These are phyloP conservation scores for Protomyces macrosporus DNA, from an alignment of 1,139 yeast genomes.

Conservation along the genomic window DNA sequence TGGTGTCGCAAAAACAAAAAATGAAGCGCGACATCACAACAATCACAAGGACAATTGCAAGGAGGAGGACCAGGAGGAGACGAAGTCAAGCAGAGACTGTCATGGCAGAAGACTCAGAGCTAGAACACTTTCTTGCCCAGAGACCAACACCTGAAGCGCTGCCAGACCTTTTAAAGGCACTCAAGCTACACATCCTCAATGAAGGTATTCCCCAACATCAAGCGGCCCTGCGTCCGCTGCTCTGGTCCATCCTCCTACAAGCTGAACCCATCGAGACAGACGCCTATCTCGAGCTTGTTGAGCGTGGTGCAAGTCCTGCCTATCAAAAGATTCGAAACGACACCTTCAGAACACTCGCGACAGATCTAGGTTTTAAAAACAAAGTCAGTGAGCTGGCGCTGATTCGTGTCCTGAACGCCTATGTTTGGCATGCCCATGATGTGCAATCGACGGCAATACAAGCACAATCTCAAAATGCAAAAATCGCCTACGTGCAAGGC, in stretches of 20 bases:
- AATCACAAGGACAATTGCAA: too few species aligned
- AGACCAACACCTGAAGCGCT: neutral
- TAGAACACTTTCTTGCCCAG: constrained; percentile 3
- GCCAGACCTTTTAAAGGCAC: neutral
- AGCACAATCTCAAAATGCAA: constrained; percentile 10
- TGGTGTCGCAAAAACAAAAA: too few species aligned
- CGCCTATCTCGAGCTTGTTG: constrained; percentile 53
- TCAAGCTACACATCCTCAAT: constrained; percentile 21
- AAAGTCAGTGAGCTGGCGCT: constrained; percentile 66
- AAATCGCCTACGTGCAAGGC: constrained; percentile 69
- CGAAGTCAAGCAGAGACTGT: too few species aligned
- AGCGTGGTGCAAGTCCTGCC: constrained; percentile 53
- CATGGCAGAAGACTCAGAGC: constrained; percentile 7
- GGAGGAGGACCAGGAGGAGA: too few species aligned
- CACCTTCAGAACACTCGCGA: constrained; percentile 77
- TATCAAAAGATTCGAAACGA: constrained; percentile 76
- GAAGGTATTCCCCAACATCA: constrained; percentile 7
- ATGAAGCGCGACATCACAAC: too few species aligned
- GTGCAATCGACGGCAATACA: neutral
- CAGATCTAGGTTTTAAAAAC: constrained; percentile 60
- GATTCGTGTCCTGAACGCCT: constrained; percentile 64
- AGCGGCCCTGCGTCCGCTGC: constrained; percentile 54
- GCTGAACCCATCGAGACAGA: constrained; percentile 53
- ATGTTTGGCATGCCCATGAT: constrained; percentile 51
- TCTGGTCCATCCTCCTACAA: constrained; percentile 74